Base-by-base conservation (phyloP, 1,284 basidiomycete species). In the Marasmius sp. region DNA sequence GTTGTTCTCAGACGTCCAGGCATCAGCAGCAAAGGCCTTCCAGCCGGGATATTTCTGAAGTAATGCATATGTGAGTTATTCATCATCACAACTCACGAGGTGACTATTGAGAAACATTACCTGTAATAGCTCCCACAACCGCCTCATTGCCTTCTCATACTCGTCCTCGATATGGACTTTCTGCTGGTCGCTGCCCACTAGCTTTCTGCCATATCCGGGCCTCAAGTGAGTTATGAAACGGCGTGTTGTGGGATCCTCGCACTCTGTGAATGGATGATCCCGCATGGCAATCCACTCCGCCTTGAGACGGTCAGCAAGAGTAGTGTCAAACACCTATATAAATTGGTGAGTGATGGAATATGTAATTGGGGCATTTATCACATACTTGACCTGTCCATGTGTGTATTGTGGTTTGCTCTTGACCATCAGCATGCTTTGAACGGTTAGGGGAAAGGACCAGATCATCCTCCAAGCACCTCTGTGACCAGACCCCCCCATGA, bases 1-100 rank as follows among this genome's bases (percentile, higher is more conserved):
- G 22, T 57, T 57, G 41, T 57, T 57, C 7, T 57, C 16, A 18
- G 41, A 57, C 4, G 55, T 57, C 55, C 55, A 57, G 6, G 55
- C 55, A 57, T 57, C 55, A 3, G 39, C 41, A 6, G 20, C 55
- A 47, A 57, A 57, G 6, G 55, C 55, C n/a, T 57, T 57, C 10
- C 33, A 12, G 3, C 55, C 55, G 6, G 39, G 38, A 6, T n/a
- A 3, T 27, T 41, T 45, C 55, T 57, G n/a, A 18, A 8, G n/a
- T n/a, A n/a, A n/a, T n/a, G n/a, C n/a, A n/a, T n/a, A n/a, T n/a
- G n/a, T n/a, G n/a, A n/a, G n/a, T n/a, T n/a, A n/a, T n/a, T n/a
- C n/a, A n/a, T n/a, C n/a, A n/a, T n/a, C n/a, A n/a, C n/a, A n/a
- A n/a, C n/a, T n/a, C n/a, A n/a, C n/a, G n/a, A n/a, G n/a, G n/a